These are phyloP conservation scores for Gentiana straminea DNA, from an alignment of 257 asterid species.

Conservation along the genomic window DNA sequence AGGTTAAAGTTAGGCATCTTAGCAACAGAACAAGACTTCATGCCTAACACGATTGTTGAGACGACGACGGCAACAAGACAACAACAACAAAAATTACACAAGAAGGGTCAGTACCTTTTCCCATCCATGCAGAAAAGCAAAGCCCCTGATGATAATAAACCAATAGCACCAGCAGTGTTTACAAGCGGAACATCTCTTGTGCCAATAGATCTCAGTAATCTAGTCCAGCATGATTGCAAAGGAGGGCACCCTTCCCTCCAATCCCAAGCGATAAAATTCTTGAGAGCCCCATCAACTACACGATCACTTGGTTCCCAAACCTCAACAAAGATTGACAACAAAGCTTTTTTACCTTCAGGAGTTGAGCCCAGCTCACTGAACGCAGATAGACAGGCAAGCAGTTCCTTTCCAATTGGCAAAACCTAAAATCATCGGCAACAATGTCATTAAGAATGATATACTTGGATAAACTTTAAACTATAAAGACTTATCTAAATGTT, in stretches of 20 bases:
- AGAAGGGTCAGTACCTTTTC: constrained; percentile 37
- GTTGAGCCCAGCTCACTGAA: constrained; percentile 62
- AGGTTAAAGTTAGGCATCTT: too few species aligned
- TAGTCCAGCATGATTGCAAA: constrained; percentile 65
- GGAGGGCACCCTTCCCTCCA: constrained; percentile 64
- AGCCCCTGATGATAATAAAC: constrained; percentile 51
- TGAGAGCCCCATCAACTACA: constrained; percentile 30
- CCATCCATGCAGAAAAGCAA: constrained; percentile 58
- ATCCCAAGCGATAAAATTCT: constrained; percentile 27
- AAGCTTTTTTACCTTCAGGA: constrained; percentile 48
- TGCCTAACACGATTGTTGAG: too few species aligned
- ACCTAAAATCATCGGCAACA: constrained; percentile 28
- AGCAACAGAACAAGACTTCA: too few species aligned
- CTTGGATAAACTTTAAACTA: background rate
- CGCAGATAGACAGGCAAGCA: constrained; percentile 50
- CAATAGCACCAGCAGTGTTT: constrained; percentile 45
- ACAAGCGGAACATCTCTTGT: constrained; percentile 42
- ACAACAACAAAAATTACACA: constrained; percentile 3
- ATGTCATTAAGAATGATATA: background rate
- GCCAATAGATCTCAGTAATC: constrained; percentile 36
- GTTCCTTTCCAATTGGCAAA: constrained; percentile 71
- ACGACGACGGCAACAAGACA: background rate
- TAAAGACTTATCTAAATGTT: too few species aligned
- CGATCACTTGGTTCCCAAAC: constrained; percentile 25
- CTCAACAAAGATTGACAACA: constrained; percentile 41